Base-by-base conservation (phyloP, 306 rosid species). In the Cicer yamashitae region DNA sequence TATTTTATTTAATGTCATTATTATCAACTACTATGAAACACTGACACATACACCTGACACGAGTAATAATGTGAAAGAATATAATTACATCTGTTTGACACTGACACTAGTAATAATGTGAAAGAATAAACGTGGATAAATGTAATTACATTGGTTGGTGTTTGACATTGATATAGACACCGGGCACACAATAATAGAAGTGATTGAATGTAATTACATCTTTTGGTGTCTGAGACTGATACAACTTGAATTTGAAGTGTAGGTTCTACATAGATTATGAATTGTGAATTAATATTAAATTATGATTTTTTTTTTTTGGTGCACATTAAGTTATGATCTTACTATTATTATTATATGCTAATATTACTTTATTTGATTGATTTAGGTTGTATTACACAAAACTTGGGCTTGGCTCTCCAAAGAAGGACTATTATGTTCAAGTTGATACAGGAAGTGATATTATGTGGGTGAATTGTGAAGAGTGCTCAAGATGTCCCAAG, bases 381-480 rank as follows among this genome's bases (percentile, higher is more conserved):
- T 66, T 79, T 74, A 96, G 99, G 88, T 76, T 96, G 77, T 96
- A 96, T 84, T 90, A 58, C 61, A 86, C 99, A 2, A 90, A 86
- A 87, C 76, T 96, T 64, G 92, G 92, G 71, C 79, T 96, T 62
- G 99, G 99, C 12, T 84, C 91, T 76, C 99, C 99, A 80, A 53
- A 90, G 67, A 86, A 81, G 77, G 91, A 96, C 79, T 96, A 88
- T 84, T 90, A 76, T 53, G 98, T 96, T 72, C 99, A 96, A 82
- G 98, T 96, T 70, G 99, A 96, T 66, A 96, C 99, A 4, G 99
- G 99, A 67, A 96, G 99, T 89, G 99, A 96, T 83, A 67, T 90
- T 79, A 71, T 96, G 8, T 96, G 99, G 99, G 96, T 96, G 65
- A 92, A 89, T 74, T 92, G 97, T 84, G 73, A 73, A 41, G 91